A percentile compares a stretch with the other conserved stretches of the same genome.
These are phyloP conservation scores for Cylindrotheca fusiformis DNA, from an alignment of 108 stramenopile species.

Conservation along the genomic window DNA sequence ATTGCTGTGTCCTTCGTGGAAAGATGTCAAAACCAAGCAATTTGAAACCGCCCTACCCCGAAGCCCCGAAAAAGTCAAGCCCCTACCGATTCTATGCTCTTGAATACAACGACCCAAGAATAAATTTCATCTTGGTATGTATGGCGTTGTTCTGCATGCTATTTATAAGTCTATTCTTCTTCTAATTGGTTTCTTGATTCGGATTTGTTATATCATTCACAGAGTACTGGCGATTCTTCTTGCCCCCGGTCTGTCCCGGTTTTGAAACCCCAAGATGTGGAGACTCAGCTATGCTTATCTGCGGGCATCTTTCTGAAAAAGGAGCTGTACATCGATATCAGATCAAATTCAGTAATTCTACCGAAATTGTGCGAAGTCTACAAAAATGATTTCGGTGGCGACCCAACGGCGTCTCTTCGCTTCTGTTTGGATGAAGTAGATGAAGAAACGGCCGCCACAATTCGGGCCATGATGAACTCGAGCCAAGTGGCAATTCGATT, in stretches of 20 bases:
- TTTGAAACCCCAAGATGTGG: constrained; percentile 41
- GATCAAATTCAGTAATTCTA: constrained; percentile 50
- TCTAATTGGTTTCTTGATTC: background rate
- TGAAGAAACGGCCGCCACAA: constrained; percentile 14
- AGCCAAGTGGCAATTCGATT: constrained; percentile 22
- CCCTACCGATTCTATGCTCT: constrained; percentile 71
- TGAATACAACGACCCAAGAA: constrained; percentile 54
- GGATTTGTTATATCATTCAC: constrained; percentile 1
- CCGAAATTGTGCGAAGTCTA: constrained; percentile 88
- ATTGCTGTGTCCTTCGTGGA: constrained; percentile 87
- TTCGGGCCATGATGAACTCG: constrained; percentile 18
- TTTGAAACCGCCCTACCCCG: constrained; percentile 65
- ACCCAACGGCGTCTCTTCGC: constrained; percentile 38
- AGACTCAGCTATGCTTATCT: constrained; percentile 66
- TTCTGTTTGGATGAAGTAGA: constrained; percentile 59
- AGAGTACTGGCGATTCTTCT: constrained; percentile 57
- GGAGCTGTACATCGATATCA: constrained; percentile 63
- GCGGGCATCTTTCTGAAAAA: constrained; percentile 53
- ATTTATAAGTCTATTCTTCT: background rate
- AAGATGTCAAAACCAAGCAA: constrained; percentile 60
- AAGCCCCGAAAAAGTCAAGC: constrained; percentile 70
- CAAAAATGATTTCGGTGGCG: constrained; percentile 77
- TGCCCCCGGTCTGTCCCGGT: constrained; percentile 64
- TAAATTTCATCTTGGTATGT: constrained; percentile 69
- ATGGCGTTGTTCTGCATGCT: constrained; percentile 11